Base-by-base conservation (phyloP, 192 early-diverging fungal species). In the Coemansia sp. region DNA sequence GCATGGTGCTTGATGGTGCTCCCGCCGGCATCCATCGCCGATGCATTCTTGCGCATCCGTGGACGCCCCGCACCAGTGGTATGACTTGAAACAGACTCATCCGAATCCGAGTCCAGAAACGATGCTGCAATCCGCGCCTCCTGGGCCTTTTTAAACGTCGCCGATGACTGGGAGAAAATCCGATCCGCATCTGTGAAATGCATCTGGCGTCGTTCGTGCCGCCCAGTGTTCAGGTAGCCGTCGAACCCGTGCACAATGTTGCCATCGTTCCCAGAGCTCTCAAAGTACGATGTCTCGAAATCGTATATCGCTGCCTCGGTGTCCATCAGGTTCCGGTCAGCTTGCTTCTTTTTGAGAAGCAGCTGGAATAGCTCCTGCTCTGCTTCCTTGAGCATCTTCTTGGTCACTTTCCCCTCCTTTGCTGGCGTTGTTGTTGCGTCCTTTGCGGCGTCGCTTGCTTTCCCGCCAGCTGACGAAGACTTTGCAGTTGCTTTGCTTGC, bases 241-340 rank as follows among this genome's bases (percentile, higher is more conserved):
- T 95, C 93, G 61, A 94, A 96, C 1, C 95, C 95, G 40, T 87
- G 81, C 43, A 95, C 89, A 61, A 96, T 89, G 66, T 96, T 96
- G 33, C 95, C 95, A 22, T 89, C 86, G 6, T 86, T 83, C 5
- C 85, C 87, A 0, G 93, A 94, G 58, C 91, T 92, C 76, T 96
- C 95, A 34, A 96, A 81, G 69, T 96, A 96, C 9, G 90, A 90
- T 2, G 90, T 89, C 70, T 96, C 95, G 73, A 92, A 91, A 22
- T 85, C 79, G 75, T 92, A 96, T 41, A 96, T 94, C 22, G 85
- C 83, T 17, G 85, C 79, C 67, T 96, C 95, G 0, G 94, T 76
- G 33, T 85, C 89, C 38, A 71, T 69, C 63, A 95, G 74, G 52
- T 83, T 88, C 29, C 84, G 85, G 69, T 95, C 94, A 23, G 92